Conservation (phyloP, 441 rosid species). For the Gossypium trilobum region DNA sequence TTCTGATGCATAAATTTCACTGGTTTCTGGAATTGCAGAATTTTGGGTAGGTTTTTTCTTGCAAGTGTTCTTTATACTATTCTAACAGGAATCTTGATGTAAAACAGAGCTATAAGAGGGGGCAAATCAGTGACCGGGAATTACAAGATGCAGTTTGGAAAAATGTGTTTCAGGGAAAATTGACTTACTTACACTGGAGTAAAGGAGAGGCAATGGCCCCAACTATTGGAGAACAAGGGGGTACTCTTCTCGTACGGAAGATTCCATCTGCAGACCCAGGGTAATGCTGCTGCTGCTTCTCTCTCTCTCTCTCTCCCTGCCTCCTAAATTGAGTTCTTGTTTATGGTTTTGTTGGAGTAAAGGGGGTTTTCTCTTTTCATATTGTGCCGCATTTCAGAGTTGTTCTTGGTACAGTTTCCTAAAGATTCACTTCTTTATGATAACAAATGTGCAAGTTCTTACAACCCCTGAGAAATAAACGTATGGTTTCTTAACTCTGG, state of each 20-base stretch:
- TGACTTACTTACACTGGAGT: slow-evolving; percentile 64
- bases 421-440: not conserved
- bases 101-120: slow-evolving; percentile 53
- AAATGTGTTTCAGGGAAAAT: slow-evolving; percentile 59
- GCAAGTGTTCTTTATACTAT: slow-evolving; percentile 13
- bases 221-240: slow-evolving; percentile 45
- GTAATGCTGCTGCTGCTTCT: slow-evolving; percentile 27
- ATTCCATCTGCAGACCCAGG: slow-evolving; percentile 48
- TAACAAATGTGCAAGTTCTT: not conserved
- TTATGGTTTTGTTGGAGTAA: not conserved
- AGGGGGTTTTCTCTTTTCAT: not conserved
- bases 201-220: slow-evolving; percentile 71
- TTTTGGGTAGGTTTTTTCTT: not conserved
- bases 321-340: not conserved
- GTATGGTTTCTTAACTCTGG: not conserved
- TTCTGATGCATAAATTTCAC: not conserved
- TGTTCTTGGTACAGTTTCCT: not conserved
- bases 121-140: slow-evolving; percentile 47
- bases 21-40: not conserved
- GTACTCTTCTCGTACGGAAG: slow-evolving; percentile 84
- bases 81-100: slow-evolving; percentile 15
- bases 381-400: not conserved
- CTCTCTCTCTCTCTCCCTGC: not conserved
- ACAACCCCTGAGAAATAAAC: not conserved
- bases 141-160: slow-evolving; percentile 48